Percentiles rank a stretch among this genome's conserved stretches.
These are phyloP conservation scores for Cairneyella variabilis DNA, from an alignment of 495 filamentous ascomycete genomes.

Conservation along the genomic window DNA sequence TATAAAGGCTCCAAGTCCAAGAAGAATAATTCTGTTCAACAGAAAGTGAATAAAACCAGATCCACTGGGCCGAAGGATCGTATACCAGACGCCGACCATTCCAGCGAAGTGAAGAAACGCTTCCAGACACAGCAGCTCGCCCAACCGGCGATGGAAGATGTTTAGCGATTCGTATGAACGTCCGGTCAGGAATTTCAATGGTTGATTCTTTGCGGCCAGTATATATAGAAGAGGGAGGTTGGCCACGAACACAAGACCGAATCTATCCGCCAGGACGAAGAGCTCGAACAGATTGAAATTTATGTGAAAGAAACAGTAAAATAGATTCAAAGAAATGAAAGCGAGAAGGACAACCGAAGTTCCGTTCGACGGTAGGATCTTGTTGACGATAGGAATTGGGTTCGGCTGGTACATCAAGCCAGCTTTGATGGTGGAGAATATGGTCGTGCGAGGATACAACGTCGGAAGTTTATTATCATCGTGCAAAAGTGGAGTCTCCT, in stretches of 20 bases:
- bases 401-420: conserved; percentile 44
- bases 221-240: conserved; percentile 61
- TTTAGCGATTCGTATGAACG: conserved; percentile 62
- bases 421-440: conserved; percentile 4
- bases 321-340: conserved; percentile 51
- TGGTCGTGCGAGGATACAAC: not conserved
- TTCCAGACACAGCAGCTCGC: conserved; percentile 42
- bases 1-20: conserved; percentile 45
- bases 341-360: conserved; percentile 43
- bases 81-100: conserved; percentile 46
- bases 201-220: conserved; percentile 60
- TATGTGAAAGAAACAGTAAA: conserved; percentile 48
- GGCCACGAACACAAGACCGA: conserved; percentile 48
- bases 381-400: conserved; percentile 50
- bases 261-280: conserved; percentile 53
- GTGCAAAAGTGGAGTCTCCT: conserved; percentile 19
- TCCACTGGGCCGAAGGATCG: conserved; percentile 35
- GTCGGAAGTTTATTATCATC: not conserved
- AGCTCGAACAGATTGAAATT: conserved; percentile 39
- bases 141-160: conserved; percentile 54
- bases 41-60: conserved; percentile 33
- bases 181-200: conserved; percentile 53
- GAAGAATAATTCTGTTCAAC: conserved; percentile 32
- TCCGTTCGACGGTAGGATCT: conserved; percentile 48
- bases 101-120: conserved; percentile 40